A percentile compares a stretch with the other conserved stretches of the same genome.
phyloP scores from a whole-genome alignment of 2,329 filamentous ascomycete genomes.

The Helotiales sp. region DNA sequence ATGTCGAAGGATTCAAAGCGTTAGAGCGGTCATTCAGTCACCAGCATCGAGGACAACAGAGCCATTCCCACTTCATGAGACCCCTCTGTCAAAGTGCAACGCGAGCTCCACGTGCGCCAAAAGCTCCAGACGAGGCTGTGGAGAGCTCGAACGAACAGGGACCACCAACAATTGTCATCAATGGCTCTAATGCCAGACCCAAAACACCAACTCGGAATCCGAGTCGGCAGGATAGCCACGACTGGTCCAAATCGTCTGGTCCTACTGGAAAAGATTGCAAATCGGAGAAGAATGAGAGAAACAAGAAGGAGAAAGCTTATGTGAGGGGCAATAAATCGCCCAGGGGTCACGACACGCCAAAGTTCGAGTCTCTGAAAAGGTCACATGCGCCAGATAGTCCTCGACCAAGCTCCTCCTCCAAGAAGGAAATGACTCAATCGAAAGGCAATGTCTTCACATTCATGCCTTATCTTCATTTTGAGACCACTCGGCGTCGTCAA shows the following conservation, averaged over 20 bases:
- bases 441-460: conserved; percentile 28
- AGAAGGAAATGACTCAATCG: conserved; percentile 14
- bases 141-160: conserved; percentile 13
- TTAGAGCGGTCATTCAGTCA: conserved; percentile 29
- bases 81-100: conserved; percentile 29
- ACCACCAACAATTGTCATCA: conserved; percentile 26
- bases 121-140: neutral
- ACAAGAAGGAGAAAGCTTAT: conserved; percentile 4
- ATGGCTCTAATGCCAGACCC: conserved; percentile 13
- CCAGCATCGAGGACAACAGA: conserved; percentile 30
- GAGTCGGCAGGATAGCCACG: conserved; percentile 14
- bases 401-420: conserved; percentile 10
- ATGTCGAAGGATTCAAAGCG: conserved; percentile 31
- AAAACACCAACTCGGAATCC: conserved; percentile 15
- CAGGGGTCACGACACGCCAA: conserved; percentile 22
- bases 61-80: conserved; percentile 32
- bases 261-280: conserved; percentile 3
- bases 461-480: conserved; percentile 32
- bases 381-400: conserved; percentile 10
- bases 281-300: neutral
- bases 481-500: conserved; percentile 23
- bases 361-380: neutral
- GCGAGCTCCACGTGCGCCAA: conserved; percentile 13
- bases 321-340: conserved; percentile 27
- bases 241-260: conserved; percentile 11